These are phyloP conservation scores for Penicillium glabrum DNA, from an alignment of 2,329 filamentous ascomycete species.

Conservation along the genomic window DNA sequence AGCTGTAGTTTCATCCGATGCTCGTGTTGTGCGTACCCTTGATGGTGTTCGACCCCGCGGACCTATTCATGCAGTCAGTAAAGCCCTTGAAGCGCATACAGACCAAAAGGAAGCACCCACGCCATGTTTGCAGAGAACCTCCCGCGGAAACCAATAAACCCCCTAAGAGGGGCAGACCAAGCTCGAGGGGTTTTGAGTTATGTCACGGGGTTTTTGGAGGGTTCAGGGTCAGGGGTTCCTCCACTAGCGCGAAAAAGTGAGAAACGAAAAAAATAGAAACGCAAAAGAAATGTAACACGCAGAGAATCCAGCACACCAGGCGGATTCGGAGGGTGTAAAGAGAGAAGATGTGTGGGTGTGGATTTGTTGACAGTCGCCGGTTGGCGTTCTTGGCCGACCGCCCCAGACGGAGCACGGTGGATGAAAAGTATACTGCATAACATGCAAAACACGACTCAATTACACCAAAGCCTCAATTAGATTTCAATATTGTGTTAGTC, in stretches of 20 bases:
- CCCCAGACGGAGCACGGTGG: neutral
- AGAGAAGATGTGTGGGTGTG: conserved; percentile 13
- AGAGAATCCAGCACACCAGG: conserved; percentile 6
- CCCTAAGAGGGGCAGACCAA: conserved; percentile 27
- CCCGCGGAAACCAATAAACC: conserved; percentile 14
- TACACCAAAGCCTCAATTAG: neutral
- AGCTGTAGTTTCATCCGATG: conserved; percentile 30
- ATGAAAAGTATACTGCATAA: neutral
- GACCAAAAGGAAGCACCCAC: conserved; percentile 36
- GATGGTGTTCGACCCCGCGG: conserved; percentile 48
- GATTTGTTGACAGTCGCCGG: conserved; percentile 26
- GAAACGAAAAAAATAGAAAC: conserved; percentile 2
- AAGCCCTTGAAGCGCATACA: neutral
- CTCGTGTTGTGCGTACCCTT: conserved; percentile 46
- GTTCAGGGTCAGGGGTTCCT: conserved; percentile 18
- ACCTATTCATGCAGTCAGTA: conserved; percentile 19
- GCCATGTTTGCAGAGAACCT: conserved; percentile 43
- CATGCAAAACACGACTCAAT: neutral
- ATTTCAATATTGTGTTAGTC: neutral
- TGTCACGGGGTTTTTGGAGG: conserved; percentile 12
- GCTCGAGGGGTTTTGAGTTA: conserved; percentile 9
- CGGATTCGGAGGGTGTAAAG: conserved; percentile 2
- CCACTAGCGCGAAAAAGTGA: conserved; percentile 9
- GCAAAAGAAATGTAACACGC: conserved; percentile 1
- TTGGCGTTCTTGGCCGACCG: conserved; percentile 24